Percentiles rank a stretch among this genome's conserved stretches.
Evolutionary conservation across 1,284 basidiomycete genomes (phyloP).

Genomic region (Leccinum angustisporum): DNA sequence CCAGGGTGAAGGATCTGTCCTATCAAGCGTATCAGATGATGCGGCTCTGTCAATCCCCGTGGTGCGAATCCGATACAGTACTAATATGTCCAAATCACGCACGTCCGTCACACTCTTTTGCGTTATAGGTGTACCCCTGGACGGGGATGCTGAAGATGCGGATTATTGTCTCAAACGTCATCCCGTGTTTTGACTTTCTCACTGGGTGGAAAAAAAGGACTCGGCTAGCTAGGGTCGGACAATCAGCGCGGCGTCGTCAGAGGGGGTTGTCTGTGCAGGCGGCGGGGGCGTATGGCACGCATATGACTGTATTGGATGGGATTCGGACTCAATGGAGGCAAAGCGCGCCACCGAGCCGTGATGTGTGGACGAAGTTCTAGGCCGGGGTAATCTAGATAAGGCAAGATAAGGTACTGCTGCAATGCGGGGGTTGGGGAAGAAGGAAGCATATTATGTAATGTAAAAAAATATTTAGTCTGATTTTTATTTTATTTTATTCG

Average conservation of each 20-base stretch:
- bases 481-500: conserved; percentile 2
- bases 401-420: conserved; percentile 23
- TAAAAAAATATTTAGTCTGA: neutral
- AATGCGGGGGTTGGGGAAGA: conserved; percentile 22
- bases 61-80: conserved; percentile 16
- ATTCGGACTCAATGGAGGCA: conserved; percentile 5
- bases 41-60: conserved; percentile 13
- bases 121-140: neutral
- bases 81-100: conserved; percentile 8
- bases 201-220: conserved; percentile 2
- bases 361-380: conserved; percentile 11
- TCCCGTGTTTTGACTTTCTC: neutral
- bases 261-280: no score
- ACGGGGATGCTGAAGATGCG: neutral
- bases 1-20: conserved; percentile 14
- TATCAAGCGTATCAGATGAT: conserved; percentile 33
- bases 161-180: conserved; percentile 8
- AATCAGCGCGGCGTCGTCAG: conserved; percentile 5
- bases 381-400: conserved; percentile 32
- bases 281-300: neutral
- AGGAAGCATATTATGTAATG: conserved; percentile 19
- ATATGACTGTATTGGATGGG: conserved; percentile 7
- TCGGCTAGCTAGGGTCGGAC: conserved; percentile 3
- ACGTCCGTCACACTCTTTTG: conserved; percentile 1
- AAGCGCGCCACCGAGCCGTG: conserved; percentile 7